Evolutionary conservation across 306 rosid genomes (phyloP).

Genomic region (Trichosanthes cucumerina): DNA sequence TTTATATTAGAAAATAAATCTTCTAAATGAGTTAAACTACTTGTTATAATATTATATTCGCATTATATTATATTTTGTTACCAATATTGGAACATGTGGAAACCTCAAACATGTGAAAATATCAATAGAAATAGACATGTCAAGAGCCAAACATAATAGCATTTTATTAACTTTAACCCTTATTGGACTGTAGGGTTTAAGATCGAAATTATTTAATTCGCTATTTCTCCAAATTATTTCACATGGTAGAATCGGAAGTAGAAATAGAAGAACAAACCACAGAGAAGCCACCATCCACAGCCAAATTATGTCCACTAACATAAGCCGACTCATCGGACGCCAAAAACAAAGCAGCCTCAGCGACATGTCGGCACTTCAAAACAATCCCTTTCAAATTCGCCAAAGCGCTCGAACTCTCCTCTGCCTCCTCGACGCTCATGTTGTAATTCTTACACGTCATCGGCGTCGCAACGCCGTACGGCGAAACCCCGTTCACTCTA

Average conservation of each 20-base stretch:
- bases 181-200: not conserved
- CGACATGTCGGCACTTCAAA: constrained; percentile 56
- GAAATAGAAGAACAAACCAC: constrained; percentile 30
- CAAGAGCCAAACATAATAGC: no score
- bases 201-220: no score
- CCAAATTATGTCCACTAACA: constrained; percentile 74
- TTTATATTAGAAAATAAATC: no score
- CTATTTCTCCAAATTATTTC: not conserved
- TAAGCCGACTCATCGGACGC: constrained; percentile 68
- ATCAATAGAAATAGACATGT: no score
- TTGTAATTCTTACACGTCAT: constrained; percentile 45
- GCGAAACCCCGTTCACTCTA: constrained; percentile 71
- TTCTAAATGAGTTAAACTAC: no score
- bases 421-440: constrained; percentile 37
- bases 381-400: constrained; percentile 67
- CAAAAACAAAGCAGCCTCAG: constrained; percentile 77
- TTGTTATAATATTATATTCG: no score
- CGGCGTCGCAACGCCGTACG: constrained; percentile 77
- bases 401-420: constrained; percentile 21
- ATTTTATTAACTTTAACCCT: not conserved
- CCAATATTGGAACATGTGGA: no score
- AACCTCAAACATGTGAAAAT: no score
- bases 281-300: constrained; percentile 71
- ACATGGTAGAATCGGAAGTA: not conserved
- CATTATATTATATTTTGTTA: no score